phyloP scores from a whole-genome alignment of 2,329 filamentous ascomycete genomes.

The Niveomyces coronatus region DNA sequence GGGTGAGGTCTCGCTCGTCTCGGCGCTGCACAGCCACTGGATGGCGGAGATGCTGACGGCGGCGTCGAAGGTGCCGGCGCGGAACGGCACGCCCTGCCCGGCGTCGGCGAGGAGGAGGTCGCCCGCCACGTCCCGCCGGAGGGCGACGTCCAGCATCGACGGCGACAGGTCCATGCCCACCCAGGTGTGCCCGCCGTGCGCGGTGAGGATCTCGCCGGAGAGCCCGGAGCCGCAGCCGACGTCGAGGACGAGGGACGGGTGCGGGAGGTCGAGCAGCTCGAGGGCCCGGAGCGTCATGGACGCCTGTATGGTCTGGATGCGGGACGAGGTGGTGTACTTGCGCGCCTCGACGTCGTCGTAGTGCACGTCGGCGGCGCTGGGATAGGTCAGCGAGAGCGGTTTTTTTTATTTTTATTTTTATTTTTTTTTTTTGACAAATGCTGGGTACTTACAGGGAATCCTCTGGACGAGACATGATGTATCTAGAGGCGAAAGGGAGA shows the following conservation, averaged over 20 bases:
- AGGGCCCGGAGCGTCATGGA: conserved; percentile 91
- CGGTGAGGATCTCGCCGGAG: conserved; percentile 83
- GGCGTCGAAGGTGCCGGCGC: conserved; percentile 85
- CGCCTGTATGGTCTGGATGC: conserved; percentile 91
- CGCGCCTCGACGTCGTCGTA: conserved; percentile 93
- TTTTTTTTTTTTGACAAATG: conserved; percentile 9
- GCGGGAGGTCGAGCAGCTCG: conserved; percentile 71
- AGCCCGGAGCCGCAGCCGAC: conserved; percentile 94
- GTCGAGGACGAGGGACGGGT: conserved; percentile 84
- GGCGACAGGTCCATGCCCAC: conserved; percentile 93
- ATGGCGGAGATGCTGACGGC: conserved; percentile 91
- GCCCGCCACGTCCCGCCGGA: conserved; percentile 85
- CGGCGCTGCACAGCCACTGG: conserved; percentile 98
- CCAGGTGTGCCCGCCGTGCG: conserved; percentile 84
- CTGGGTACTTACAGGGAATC: conserved; percentile 63
- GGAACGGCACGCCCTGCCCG: conserved; percentile 89
- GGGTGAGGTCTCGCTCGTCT: conserved; percentile 74
- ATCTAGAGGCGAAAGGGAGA: no score
- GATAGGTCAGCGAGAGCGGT: conserved; percentile 14
- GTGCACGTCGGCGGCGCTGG: conserved; percentile 86
- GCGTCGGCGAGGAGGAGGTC: conserved; percentile 93
- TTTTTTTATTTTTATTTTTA: conserved; percentile 10
- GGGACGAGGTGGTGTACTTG: conserved; percentile 94
- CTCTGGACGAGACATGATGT: conserved; percentile 91
- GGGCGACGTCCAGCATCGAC: conserved; percentile 91